These are phyloP conservation scores for Suhomyces xylopsoci DNA, from an alignment of 805 yeast species.

Conservation along the genomic window DNA sequence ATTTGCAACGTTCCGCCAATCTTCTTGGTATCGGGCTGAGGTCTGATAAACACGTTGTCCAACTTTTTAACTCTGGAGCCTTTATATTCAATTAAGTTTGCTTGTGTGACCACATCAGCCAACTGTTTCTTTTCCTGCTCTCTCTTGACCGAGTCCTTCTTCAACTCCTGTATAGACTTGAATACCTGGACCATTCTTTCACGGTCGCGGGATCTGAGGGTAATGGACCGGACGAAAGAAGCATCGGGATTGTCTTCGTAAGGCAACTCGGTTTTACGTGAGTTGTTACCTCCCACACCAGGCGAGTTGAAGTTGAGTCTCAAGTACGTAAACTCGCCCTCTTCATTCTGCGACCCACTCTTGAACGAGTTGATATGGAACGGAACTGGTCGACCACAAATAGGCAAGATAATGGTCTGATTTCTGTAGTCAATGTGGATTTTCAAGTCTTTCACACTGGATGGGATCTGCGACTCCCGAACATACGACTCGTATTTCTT, in stretches of 20 bases:
- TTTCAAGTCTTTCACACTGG: constrained; percentile 74
- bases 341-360: constrained; percentile 92
- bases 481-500: constrained; percentile 92
- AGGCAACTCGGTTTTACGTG: constrained; percentile 77
- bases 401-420: constrained; percentile 87
- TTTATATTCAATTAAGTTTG: constrained; percentile 74
- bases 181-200: constrained; percentile 88
- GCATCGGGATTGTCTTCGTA: constrained; percentile 87
- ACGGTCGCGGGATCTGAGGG: constrained; percentile 85
- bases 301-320: constrained; percentile 93
- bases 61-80: constrained; percentile 83
- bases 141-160: constrained; percentile 85
- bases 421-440: constrained; percentile 84
- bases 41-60: constrained; percentile 87
- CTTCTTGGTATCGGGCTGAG: constrained; percentile 96
- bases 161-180: constrained; percentile 86
- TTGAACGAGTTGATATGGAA: constrained; percentile 93
- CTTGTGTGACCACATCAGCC: constrained; percentile 94
- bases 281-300: constrained; percentile 70
- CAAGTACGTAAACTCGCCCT: constrained; percentile 89
- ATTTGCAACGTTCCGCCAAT: constrained; percentile 86
- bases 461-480: constrained; percentile 89
- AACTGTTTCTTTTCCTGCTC: constrained; percentile 87
- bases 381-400: constrained; percentile 95
- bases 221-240: constrained; percentile 80